phyloP scores from a whole-genome alignment of 768 basidiomycete genomes.

The Amanita brunnescens region DNA sequence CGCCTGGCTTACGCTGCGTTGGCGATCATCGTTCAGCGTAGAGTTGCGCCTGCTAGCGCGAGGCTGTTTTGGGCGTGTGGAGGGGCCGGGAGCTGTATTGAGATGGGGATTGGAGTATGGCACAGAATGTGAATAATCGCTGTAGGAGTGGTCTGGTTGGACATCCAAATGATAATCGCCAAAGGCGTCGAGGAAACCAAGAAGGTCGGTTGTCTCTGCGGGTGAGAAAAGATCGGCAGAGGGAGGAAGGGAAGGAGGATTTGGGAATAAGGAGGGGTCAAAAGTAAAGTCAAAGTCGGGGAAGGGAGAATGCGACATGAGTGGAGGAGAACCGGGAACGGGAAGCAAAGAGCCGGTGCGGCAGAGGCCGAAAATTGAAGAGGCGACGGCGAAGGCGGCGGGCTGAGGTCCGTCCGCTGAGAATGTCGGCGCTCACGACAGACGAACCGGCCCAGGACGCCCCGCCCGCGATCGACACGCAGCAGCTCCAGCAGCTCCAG shows the following conservation, averaged over 20 bases:
- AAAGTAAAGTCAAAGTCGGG: slow-evolving; percentile 69
- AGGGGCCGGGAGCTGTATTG: slow-evolving; percentile 33
- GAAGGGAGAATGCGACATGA: slow-evolving; percentile 23
- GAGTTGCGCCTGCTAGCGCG: slow-evolving; percentile 16
- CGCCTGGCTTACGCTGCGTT: slow-evolving; percentile 16
- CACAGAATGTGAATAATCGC: slow-evolving; percentile 21
- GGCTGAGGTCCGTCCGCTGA: slow-evolving; percentile 32
- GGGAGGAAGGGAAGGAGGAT: slow-evolving; percentile 53
- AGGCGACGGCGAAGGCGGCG: slow-evolving; percentile 14
- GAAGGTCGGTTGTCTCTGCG: slow-evolving; percentile 68
- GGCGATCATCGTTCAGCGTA: slow-evolving; percentile 15
- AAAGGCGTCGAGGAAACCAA: slow-evolving; percentile 80
- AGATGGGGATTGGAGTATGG: slow-evolving; percentile 44
- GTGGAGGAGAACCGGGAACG: background rate
- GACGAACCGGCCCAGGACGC: slow-evolving; percentile 52
- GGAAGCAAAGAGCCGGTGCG: background rate
- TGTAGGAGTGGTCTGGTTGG: slow-evolving; percentile 20
- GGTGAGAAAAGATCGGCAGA: slow-evolving; percentile 75
- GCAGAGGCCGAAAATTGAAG: slow-evolving; percentile 10
- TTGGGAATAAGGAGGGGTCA: slow-evolving; percentile 56
- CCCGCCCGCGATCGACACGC: slow-evolving; percentile 49
- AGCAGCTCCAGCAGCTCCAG: slow-evolving; percentile 49
- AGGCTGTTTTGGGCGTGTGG: slow-evolving; percentile 22
- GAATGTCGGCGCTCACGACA: slow-evolving; percentile 70
- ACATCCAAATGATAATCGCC: slow-evolving; percentile 52